phyloP scores from a whole-genome alignment of 768 basidiomycete species.

The Suillus sp. region DNA sequence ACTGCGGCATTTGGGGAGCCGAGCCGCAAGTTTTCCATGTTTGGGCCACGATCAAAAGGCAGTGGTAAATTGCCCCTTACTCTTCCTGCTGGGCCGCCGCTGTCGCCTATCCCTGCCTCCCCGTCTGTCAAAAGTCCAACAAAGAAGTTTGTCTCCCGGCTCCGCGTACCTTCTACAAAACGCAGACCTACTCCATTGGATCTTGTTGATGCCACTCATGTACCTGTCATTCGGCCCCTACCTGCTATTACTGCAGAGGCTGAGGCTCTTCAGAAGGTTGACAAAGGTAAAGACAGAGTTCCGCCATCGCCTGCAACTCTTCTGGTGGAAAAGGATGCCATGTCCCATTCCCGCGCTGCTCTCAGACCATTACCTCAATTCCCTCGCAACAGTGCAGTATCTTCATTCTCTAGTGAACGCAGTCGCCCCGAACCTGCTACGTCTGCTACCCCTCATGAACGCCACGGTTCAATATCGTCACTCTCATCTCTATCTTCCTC shows the following conservation, averaged over 20 bases:
- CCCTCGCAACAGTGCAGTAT: constrained; percentile 3
- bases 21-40: not conserved
- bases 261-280: constrained; percentile 6
- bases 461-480: not conserved
- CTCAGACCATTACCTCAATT: constrained; percentile 17
- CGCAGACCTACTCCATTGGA: constrained; percentile 7
- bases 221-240: constrained; percentile 7
- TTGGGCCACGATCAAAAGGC: constrained; percentile 1
- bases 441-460: not conserved
- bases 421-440: not conserved
- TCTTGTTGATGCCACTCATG: not conserved
- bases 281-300: constrained; percentile 19
- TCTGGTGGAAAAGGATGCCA: constrained; percentile 11
- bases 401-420: not conserved
- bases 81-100: constrained; percentile 5
- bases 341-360: not conserved
- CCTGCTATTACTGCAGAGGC: not conserved
- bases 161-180: constrained; percentile 15
- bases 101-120: constrained; percentile 5
- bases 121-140: not conserved
- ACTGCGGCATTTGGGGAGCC: constrained; percentile 4
- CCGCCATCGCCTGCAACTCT: constrained; percentile 5
- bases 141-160: constrained; percentile 16
- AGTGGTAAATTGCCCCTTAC: constrained; percentile 17
- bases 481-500: constrained; percentile 1